phyloP scores from a whole-genome alignment of 2,329 filamentous ascomycete species.

The Epichloe bromicola region DNA sequence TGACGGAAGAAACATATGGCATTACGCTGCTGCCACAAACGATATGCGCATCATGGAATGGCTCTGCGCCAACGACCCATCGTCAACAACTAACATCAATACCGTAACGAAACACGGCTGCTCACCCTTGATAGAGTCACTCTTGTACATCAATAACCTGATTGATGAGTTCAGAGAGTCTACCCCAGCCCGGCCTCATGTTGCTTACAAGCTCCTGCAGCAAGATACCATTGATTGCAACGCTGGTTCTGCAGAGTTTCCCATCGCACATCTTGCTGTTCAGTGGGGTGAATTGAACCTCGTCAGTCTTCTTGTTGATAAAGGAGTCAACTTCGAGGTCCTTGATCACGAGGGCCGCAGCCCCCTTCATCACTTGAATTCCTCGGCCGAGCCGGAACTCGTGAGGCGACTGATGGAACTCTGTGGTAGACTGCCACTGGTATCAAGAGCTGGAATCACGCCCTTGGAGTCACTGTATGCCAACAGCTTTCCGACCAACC shows the following conservation, averaged over 20 bases:
- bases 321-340: slow-evolving; percentile 9
- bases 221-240: slow-evolving; percentile 5
- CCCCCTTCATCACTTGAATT: slow-evolving; percentile 16
- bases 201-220: slow-evolving; percentile 11
- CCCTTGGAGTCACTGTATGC: slow-evolving; percentile 19
- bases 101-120: slow-evolving; percentile 9
- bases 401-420: slow-evolving; percentile 13
- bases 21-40: slow-evolving; percentile 21
- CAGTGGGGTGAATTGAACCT: slow-evolving; percentile 17
- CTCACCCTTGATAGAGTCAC: slow-evolving; percentile 21
- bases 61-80: slow-evolving; percentile 18
- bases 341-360: slow-evolving; percentile 8
- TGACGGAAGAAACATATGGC: slow-evolving; percentile 24
- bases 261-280: slow-evolving; percentile 5
- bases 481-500: slow-evolving; percentile 8
- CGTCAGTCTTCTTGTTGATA: slow-evolving; percentile 9
- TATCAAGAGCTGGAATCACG: slow-evolving; percentile 8
- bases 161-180: neutral
- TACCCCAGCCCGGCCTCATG: neutral
- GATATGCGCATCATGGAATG: slow-evolving; percentile 17
- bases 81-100: slow-evolving; percentile 15
- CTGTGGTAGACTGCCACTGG: slow-evolving; percentile 8
- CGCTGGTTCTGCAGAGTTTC: slow-evolving; percentile 6
- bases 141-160: slow-evolving; percentile 9
- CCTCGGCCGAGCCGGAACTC: slow-evolving; percentile 11